These are phyloP conservation scores for Magnolia officinalis DNA, from an alignment of 164 flowering plant species.

Conservation along the genomic window DNA sequence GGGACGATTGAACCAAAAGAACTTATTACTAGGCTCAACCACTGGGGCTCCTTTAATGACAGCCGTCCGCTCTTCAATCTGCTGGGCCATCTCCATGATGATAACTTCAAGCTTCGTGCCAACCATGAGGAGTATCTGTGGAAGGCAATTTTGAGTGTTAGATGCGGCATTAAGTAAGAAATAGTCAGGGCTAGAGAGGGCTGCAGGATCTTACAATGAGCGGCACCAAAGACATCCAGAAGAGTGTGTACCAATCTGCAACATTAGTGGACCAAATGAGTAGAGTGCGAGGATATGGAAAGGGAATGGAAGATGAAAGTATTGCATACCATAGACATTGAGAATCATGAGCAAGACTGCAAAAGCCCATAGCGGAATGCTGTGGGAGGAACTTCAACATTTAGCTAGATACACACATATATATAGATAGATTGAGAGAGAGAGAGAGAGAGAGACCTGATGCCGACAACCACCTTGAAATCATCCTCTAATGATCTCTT, in stretches of 20 bases:
- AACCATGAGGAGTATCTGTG: constrained; percentile 54
- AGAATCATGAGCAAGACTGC: constrained; percentile 48
- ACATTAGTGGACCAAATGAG: background rate
- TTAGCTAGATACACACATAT: background rate
- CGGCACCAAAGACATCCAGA: constrained; percentile 56
- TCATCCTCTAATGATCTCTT: constrained; percentile 82
- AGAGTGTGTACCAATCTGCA: constrained; percentile 54
- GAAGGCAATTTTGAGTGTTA: background rate
- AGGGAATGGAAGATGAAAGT: background rate
- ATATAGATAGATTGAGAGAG: too few relatives aligned
- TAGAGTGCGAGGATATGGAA: background rate
- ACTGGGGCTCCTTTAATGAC: constrained; percentile 63
- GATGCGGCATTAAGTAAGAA: background rate
- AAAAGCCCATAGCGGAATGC: constrained; percentile 55
- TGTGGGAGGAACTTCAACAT: constrained; percentile 18
- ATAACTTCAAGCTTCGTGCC: constrained; percentile 65
- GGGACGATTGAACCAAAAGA: constrained; percentile 71
- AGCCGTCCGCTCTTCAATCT: constrained; percentile 46
- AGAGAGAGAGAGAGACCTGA: constrained; percentile 37
- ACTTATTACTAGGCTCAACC: constrained; percentile 58
- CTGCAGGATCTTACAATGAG: constrained; percentile 42
- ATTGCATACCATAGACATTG: constrained; percentile 48
- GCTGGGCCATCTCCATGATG: constrained; percentile 66
- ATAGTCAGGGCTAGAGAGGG: too few relatives aligned
- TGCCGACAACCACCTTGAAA: constrained; percentile 68